phyloP scores from a whole-genome alignment of 768 basidiomycete genomes.

The Heimioporus sp. region DNA sequence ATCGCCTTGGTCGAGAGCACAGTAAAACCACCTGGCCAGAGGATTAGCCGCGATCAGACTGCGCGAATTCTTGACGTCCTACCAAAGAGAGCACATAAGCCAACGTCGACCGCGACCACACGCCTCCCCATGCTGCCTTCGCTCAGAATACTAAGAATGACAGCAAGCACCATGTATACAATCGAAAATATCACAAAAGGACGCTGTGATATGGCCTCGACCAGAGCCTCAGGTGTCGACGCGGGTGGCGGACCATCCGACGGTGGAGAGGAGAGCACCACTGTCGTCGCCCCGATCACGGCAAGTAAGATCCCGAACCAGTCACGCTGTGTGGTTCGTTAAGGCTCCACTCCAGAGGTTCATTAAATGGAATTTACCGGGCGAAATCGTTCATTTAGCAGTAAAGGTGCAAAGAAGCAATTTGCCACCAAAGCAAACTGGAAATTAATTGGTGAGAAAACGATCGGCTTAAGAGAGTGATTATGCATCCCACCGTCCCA shows the following conservation, averaged over 20 bases:
- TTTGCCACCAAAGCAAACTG: constrained; percentile 94
- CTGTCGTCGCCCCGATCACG: constrained; percentile 85
- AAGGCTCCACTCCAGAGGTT: constrained; percentile 8
- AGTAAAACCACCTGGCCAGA: constrained; percentile 77
- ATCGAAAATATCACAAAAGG: constrained; percentile 76
- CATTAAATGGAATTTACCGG: constrained; percentile 44
- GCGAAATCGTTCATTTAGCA: constrained; percentile 81
- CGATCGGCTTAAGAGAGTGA: not conserved
- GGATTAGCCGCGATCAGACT: not conserved
- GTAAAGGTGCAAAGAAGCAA: constrained; percentile 87
- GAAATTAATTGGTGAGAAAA: not conserved
- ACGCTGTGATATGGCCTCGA: constrained; percentile 65
- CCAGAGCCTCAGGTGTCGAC: constrained; percentile 65
- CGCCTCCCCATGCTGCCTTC: constrained; percentile 58
- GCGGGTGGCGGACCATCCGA: constrained; percentile 53
- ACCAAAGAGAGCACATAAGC: constrained; percentile 86
- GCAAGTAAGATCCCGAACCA: constrained; percentile 77
- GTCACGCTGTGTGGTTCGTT: constrained; percentile 53
- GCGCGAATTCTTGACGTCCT: constrained; percentile 7
- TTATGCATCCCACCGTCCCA: constrained; percentile 70
- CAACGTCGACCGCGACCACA: constrained; percentile 83
- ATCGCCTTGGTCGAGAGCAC: constrained; percentile 92
- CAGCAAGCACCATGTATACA: constrained; percentile 55
- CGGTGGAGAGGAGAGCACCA: constrained; percentile 79
- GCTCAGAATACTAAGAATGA: constrained; percentile 65